Evolutionary conservation across 768 basidiomycete species (phyloP), one percentile per base, ranked within the genome.

Genomic region (Tulasnella sp.): DNA sequence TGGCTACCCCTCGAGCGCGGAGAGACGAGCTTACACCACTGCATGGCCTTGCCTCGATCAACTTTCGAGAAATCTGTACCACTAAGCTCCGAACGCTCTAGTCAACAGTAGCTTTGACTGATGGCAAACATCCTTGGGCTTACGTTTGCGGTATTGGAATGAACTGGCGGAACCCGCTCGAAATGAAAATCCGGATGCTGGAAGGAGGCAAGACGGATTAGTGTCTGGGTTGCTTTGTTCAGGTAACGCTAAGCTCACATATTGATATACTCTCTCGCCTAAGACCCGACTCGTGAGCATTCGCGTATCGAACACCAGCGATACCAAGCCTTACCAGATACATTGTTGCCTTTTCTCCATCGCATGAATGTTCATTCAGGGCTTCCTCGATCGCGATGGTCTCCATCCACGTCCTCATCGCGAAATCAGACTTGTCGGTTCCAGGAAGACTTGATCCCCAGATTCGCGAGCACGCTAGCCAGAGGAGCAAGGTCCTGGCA

Each of bases 331-430:
- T 17, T 44, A 41, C 73, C 62, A 70, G 73, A 37, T 70, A 74
- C 37, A 74, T 44, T 16, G 73, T 70, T 17, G 22, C 62, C 59
- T 69, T 63, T 39, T 74, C 73, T 17, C 73, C 73, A 62, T 62
- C 69, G 65, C 73, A 74, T 8, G 40, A 52, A 44, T 74, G 73
- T 26, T 70, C 42, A 32, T 74, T 52, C 52, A 74, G 32, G 8
- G 68, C 68, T 1, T 74, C 73, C 59, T 74, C 73, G 16, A 74
- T 69, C 1, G 47, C 73, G 32, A 70, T 26, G 14, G 73, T 74
- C 41, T 74, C 73, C 73, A 74, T 62, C 68, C 68, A 74, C 17
- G 73, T 64, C 34, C 73, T 44, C 40, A 70, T 64, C 6, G 73
- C 73, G 37, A 69, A 74, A 32, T 74, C 68, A 11, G 73, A 68